These are phyloP conservation scores for Glonium stellatum DNA, from an alignment of 495 filamentous ascomycete species.

Conservation along the genomic window DNA sequence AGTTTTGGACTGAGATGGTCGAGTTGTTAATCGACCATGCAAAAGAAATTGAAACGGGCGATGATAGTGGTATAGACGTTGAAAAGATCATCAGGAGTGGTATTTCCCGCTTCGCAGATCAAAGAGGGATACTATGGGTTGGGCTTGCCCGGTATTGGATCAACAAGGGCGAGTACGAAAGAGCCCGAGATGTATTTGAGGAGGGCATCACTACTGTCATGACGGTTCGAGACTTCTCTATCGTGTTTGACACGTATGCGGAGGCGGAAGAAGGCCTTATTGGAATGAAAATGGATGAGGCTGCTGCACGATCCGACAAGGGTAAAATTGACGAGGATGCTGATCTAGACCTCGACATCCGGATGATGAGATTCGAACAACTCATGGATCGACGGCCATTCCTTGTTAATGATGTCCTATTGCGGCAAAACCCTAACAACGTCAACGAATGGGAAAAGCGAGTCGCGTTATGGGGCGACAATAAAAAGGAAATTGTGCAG, in stretches of 20 bases:
- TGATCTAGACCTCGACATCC: constrained; percentile 92
- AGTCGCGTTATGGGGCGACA: constrained; percentile 89
- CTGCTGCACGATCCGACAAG: constrained; percentile 73
- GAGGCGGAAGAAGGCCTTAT: constrained; percentile 98
- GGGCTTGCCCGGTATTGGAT: constrained; percentile 97
- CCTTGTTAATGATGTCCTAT: constrained; percentile 90
- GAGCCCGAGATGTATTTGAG: constrained; percentile 87
- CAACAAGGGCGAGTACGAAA: constrained; percentile 83
- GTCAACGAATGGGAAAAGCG: constrained; percentile 97
- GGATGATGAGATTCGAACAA: constrained; percentile 97
- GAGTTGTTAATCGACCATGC: constrained; percentile 90
- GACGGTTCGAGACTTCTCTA: constrained; percentile 97
- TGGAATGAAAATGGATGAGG: constrained; percentile 79
- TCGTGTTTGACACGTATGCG: constrained; percentile 91
- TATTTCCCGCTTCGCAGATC: constrained; percentile 86
- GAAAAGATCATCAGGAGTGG: constrained; percentile 91
- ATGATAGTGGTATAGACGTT: constrained; percentile 77
- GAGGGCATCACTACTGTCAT: constrained; percentile 96
- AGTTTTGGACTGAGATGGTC: constrained; percentile 98
- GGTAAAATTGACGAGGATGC: constrained; percentile 75
- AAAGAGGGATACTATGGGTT: constrained; percentile 94
- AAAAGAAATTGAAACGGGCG: constrained; percentile 72
- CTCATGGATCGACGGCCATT: constrained; percentile 97
- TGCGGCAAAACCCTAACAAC: constrained; percentile 94
- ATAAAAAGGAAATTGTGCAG: constrained; percentile 82